A percentile compares a stretch with the other conserved stretches of the same genome.
Conservation (phyloP, 1,284 basidiomycete genomes). For the Cutaneotrichosporon cyanovorans region DNA sequence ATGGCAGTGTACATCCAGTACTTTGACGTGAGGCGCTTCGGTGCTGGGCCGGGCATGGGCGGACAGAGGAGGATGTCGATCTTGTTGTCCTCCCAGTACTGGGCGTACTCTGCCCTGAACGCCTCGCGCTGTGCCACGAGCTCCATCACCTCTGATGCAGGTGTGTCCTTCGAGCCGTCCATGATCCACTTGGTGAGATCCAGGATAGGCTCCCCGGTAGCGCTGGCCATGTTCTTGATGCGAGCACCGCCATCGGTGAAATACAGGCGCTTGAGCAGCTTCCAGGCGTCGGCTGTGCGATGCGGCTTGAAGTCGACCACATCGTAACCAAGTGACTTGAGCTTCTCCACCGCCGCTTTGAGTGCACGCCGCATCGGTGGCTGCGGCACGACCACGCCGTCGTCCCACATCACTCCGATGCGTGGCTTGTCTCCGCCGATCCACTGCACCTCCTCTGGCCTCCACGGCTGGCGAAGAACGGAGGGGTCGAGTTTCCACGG, state of each 20-base stretch:
- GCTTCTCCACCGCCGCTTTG: constrained; percentile 21
- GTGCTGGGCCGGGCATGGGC: constrained; percentile 31
- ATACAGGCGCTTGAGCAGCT: constrained; percentile 26
- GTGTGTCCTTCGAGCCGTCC: constrained; percentile 11
- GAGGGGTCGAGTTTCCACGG: constrained; percentile 39
- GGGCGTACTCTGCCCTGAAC: constrained; percentile 23
- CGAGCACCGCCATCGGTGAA: constrained; percentile 35
- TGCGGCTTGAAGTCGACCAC: constrained; percentile 26
- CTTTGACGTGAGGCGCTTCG: constrained; percentile 27
- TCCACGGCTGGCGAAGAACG: constrained; percentile 33
- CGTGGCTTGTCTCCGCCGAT: constrained; percentile 20
- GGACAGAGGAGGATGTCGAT: constrained; percentile 41
- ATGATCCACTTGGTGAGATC: constrained; percentile 30
- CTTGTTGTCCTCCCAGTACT: constrained; percentile 19
- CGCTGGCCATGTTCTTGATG: constrained; percentile 14
- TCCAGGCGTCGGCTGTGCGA: constrained; percentile 25
- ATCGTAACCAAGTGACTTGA: constrained; percentile 22
- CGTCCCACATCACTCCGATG: constrained; percentile 40
- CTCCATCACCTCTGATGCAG: constrained; percentile 24
- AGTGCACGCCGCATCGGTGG: constrained; percentile 41
- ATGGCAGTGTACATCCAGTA: constrained; percentile 53
- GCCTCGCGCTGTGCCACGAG: constrained; percentile 26
- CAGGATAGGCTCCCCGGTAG: constrained; percentile 28
- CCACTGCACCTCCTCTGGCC: constrained; percentile 13
- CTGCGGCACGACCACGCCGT: constrained; percentile 35